These are phyloP conservation scores for Pseudogymnoascus sp. DNA, from an alignment of 2,329 filamentous ascomycete species.

Conservation along the genomic window DNA sequence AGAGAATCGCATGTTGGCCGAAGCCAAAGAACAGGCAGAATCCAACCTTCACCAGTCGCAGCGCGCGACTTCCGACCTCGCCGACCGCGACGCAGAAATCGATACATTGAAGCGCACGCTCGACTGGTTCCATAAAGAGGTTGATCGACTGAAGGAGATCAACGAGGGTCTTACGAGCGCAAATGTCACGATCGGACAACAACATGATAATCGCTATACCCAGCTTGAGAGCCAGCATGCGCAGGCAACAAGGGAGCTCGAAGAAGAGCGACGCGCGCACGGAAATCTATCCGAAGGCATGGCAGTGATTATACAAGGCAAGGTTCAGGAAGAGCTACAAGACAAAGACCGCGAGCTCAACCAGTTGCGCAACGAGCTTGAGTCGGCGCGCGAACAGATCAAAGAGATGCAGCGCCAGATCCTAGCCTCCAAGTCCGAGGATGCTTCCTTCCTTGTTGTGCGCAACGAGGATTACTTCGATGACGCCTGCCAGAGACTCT, in stretches of 20 bases:
- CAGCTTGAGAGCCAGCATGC: constrained; percentile 62
- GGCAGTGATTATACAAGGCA: constrained; percentile 53
- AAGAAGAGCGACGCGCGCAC: constrained; percentile 59
- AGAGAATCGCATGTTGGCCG: constrained; percentile 75
- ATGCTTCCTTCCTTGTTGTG: constrained; percentile 68
- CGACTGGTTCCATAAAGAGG: constrained; percentile 74
- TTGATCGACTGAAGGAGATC: constrained; percentile 71
- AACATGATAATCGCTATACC: constrained; percentile 64
- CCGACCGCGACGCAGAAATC: constrained; percentile 82
- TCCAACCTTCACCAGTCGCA: constrained; percentile 53
- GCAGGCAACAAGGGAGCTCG: constrained; percentile 61
- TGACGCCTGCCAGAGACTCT: constrained; percentile 86
- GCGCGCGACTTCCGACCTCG: constrained; percentile 62
- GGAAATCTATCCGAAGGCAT: constrained; percentile 55
- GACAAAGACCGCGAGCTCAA: constrained; percentile 82
- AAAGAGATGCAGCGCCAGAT: constrained; percentile 53
- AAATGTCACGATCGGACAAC: constrained; percentile 68
- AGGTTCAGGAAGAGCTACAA: constrained; percentile 60
- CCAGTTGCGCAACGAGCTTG: constrained; percentile 68
- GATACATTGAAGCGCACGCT: constrained; percentile 73
- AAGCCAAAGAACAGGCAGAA: constrained; percentile 66
- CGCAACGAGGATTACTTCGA: constrained; percentile 95
- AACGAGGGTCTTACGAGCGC: constrained; percentile 74
- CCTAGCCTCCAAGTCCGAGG: constrained; percentile 51
- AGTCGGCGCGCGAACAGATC: constrained; percentile 60